Evolutionary conservation across 2,329 filamentous ascomycete genomes (phyloP), one percentile per base, ranked within the genome.

Genomic region (Pseudogymnoascus sp.): DNA sequence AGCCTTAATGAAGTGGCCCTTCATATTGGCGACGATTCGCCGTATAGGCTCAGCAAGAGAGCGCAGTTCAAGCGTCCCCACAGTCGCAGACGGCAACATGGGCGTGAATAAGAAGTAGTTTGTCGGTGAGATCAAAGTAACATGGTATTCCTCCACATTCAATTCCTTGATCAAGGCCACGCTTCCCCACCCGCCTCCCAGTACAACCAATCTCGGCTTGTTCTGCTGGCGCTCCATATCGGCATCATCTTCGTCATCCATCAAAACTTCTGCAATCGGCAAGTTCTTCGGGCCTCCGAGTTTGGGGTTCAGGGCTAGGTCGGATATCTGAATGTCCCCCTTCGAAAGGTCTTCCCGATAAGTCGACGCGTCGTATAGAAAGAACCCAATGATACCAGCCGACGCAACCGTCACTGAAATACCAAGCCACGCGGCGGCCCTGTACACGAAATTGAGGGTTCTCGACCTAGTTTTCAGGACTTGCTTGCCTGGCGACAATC

Each of bases 81-180:
- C 95, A 0, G 96, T 99, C 6, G 95, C 96, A 35, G 92, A 96
- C 1, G 95, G 95, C 47, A 99, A 81, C 93, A 99, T 97, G 0
- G 95, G 95, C 1, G 95, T 99, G 76, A 99, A 99, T 33, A 99
- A 79, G 77, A 99, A 99, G 78, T 97, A 96, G 72, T 97, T 97
- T 37, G 89, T 89, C 0, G 95, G 93, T 11, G 92, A 96, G 47
- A 99, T 88, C 40, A 99, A 89, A 4, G 93, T 97, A 68, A 99
- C 88, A 75, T 99, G 93, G 73, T 97, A 99, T 70, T 97, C 91
- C 11, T 93, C 91, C 0, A 92, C 88, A 66, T 93, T 89, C 66
- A 99, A 77, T 66, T 91, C 88, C 78, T 99, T 99, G 69, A 99
- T 78, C 64, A 99, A 79, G 4, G 93, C 91, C 65, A 99, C 90